Evolutionary conservation across 2,329 filamentous ascomycete species (phyloP).

Genomic region (Phialophora chinensis): DNA sequence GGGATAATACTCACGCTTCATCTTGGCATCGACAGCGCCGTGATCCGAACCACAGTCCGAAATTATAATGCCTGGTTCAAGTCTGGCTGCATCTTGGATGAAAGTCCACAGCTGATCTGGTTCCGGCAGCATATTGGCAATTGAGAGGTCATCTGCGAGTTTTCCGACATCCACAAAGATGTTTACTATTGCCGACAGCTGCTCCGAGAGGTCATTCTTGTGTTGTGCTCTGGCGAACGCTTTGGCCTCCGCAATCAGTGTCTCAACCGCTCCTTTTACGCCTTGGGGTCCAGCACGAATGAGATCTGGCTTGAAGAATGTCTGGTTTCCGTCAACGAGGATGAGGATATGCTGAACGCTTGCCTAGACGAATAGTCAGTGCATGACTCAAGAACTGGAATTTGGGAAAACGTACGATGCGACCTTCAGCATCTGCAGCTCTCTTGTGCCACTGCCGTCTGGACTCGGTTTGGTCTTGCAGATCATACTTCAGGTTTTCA

Average conservation of each 20-base stretch:
- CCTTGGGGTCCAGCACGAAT: slow-evolving; percentile 25
- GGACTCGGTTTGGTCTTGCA: slow-evolving; percentile 33
- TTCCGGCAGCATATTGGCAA: slow-evolving; percentile 24
- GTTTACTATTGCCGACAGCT: slow-evolving; percentile 29
- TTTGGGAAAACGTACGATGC: slow-evolving; percentile 23
- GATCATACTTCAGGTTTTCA: slow-evolving; percentile 30
- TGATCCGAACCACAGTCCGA: slow-evolving; percentile 31
- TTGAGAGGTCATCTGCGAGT: slow-evolving; percentile 31
- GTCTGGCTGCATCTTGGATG: slow-evolving; percentile 26
- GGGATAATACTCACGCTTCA: slow-evolving; percentile 24
- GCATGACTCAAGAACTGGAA: not conserved
- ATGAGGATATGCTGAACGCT: slow-evolving; percentile 33
- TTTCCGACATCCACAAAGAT: slow-evolving; percentile 35
- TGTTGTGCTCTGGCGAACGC: slow-evolving; percentile 31
- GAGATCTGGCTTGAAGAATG: slow-evolving; percentile 31
- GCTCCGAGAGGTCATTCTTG: slow-evolving; percentile 34
- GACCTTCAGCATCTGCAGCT: slow-evolving; percentile 29
- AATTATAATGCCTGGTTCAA: slow-evolving; percentile 29
- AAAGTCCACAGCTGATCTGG: slow-evolving; percentile 31
- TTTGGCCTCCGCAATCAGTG: slow-evolving; percentile 27
- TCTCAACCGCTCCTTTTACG: slow-evolving; percentile 22
- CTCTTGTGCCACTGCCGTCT: slow-evolving; percentile 34
- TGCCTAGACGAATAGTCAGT: slow-evolving; percentile 19
- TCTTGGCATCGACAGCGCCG: slow-evolving; percentile 24
- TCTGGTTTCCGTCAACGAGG: slow-evolving; percentile 35